Evolutionary conservation across 192 early-diverging fungal species (phyloP), one percentile per base, ranked within the genome.

Genomic region (Rhizoclosmatium globosum): DNA sequence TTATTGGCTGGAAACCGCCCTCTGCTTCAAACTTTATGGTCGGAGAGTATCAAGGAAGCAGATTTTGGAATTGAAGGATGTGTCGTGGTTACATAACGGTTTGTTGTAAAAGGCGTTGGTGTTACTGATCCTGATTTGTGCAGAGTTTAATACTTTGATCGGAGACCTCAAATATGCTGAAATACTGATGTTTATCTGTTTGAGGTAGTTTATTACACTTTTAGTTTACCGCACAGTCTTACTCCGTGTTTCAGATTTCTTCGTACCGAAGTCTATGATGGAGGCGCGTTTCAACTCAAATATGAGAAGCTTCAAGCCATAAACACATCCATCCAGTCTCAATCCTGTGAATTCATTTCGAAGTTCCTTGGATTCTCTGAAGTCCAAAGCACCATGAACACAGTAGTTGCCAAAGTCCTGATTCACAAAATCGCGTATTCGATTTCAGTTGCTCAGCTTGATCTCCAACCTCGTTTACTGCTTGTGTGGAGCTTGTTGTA

Each of bases 111-210:
- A 57, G 56, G 11, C 11, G 9, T 13, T 57, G 45, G 13, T 68
- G 39, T 45, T 19, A 17, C 4, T 44, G 9, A 44, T 68, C 19
- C 66, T 9, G 6, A 6, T 47, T 11, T 6, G 38, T 6, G 2
- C 56, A 81, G 44, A 60, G 45, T 56, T 79, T 43, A 45, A n/a
- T 17, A 61, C 19, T 23, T 48, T 9, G 48, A n/a, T 1, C 15
- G 7, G 38, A 1, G 7, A 59, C 9, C 77, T 83, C 6, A 70
- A 57, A 3, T 83, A 81, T 71, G 78, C 68, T 23, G 82, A 83
- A 44, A 1, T 71, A 3, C 59, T 83, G 59, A 74, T 83, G 11
- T 81, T 70, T 42, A 42, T 80, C 15, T 76, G 74, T 64, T 75
- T 82, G n/a, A n/a, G n/a, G n/a, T n/a, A n/a, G n/a, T n/a, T n/a